Percentiles rank a stretch among this genome's conserved stretches.
Evolutionary conservation across 2,329 filamentous ascomycete species (phyloP).

Genomic region (Herpotrichia juniperi): DNA sequence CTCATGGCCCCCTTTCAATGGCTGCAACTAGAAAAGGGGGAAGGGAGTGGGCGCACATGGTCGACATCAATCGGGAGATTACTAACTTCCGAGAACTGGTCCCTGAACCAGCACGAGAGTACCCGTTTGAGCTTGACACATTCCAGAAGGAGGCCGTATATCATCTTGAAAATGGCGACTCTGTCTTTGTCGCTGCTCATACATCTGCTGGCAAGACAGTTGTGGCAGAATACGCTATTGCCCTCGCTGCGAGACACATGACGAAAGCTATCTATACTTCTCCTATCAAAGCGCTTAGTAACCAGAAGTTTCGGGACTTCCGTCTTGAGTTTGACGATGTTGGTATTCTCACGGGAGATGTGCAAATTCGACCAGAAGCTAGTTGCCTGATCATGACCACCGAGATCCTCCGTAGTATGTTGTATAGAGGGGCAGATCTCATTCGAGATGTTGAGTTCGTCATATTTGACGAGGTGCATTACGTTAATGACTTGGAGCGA

Average conservation of each 20-base stretch:
- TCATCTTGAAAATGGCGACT: constrained; percentile 94
- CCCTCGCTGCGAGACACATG: constrained; percentile 96
- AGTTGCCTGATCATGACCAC: constrained; percentile 99
- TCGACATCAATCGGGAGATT: constrained; percentile 91
- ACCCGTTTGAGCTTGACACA: constrained; percentile 96
- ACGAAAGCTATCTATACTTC: constrained; percentile 99
- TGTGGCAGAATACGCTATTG: constrained; percentile 97
- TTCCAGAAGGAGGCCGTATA: constrained; percentile 99
- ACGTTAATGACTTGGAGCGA: constrained; percentile 94
- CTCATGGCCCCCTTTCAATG: constrained; percentile 75
- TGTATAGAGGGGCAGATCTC: constrained; percentile 92
- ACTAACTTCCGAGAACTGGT: constrained; percentile 93
- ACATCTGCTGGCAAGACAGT: constrained; percentile 98
- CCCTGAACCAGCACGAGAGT: constrained; percentile 93
- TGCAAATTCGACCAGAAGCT: constrained; percentile 96
- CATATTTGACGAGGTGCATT: constrained; percentile 98
- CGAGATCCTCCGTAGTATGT: constrained; percentile 96
- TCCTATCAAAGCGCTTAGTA: constrained; percentile 96
- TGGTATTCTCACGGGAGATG: constrained; percentile 94
- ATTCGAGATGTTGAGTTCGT: constrained; percentile 98
- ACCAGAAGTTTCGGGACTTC: constrained; percentile 98
- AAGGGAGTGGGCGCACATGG: constrained; percentile 97
- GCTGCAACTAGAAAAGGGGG: constrained; percentile 75
- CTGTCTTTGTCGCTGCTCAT: constrained; percentile 96
- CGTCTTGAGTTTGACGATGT: constrained; percentile 90